A percentile compares a stretch with the other conserved stretches of the same genome.
Conservation (phyloP, 805 yeast genomes). For the Kregervanrija pseudodelftensis region DNA sequence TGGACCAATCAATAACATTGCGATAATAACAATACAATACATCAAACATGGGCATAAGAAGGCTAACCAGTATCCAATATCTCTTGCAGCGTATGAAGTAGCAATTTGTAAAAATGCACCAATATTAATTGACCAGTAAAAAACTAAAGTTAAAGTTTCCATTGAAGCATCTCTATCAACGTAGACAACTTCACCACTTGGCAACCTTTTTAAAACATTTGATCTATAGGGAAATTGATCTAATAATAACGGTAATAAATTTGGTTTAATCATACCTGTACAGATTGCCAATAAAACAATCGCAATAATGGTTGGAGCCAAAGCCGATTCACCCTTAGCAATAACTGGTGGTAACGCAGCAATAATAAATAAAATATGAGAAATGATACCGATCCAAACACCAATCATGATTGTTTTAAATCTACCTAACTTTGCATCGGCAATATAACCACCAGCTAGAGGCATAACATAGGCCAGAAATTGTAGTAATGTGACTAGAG, state of each 20-base stretch:
- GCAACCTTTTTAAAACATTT: constrained; percentile 50
- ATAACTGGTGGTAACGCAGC: constrained; percentile 42
- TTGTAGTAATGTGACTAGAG: constrained; percentile 39
- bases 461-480: constrained; percentile 46
- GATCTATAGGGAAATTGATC: constrained; percentile 60
- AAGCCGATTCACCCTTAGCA: constrained; percentile 28
- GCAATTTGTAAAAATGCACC: constrained; percentile 50
- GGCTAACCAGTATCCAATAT: constrained; percentile 50
- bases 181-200: constrained; percentile 61
- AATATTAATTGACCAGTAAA: constrained; percentile 49
- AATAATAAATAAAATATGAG: constrained; percentile 41
- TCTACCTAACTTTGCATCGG: constrained; percentile 43
- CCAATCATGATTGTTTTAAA: constrained; percentile 44
- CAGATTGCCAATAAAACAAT: constrained; percentile 35
- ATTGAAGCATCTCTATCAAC: constrained; percentile 38
- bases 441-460: constrained; percentile 44
- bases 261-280: constrained; percentile 50
- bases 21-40: constrained; percentile 45
- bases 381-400: constrained; percentile 37
- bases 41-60: constrained; percentile 48
- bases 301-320: constrained; percentile 36
- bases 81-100: constrained; percentile 43
- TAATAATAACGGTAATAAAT: constrained; percentile 40
- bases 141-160: constrained; percentile 34
- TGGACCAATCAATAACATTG: constrained; percentile 32